Percentiles rank a stretch among this genome's conserved stretches.
Conservation (phyloP, 2,329 filamentous ascomycete species). For the Sclerotinia nivalis region DNA sequence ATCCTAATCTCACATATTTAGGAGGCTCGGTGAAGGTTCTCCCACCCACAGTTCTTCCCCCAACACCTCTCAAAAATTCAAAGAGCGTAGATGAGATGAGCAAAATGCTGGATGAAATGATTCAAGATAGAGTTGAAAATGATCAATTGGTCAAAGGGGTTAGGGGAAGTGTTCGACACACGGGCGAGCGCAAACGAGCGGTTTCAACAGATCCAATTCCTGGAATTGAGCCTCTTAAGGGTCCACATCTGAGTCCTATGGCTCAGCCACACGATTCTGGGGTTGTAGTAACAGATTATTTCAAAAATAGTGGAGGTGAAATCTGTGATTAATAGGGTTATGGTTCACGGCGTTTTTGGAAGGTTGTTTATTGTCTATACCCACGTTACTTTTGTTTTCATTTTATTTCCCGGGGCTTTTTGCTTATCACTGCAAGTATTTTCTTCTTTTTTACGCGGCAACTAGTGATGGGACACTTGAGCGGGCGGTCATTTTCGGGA, state of each 20-base stretch:
- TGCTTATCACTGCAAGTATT: conserved; percentile 1
- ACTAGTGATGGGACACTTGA: conserved; percentile 2
- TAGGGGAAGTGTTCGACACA: conserved; percentile 66
- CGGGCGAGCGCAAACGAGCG: conserved; percentile 46
- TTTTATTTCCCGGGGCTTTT: conserved; percentile 9
- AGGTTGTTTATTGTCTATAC: conserved; percentile 26
- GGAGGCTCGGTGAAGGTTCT: conserved; percentile 27
- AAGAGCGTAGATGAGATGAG: conserved; percentile 90
- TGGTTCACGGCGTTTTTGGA: conserved; percentile 13
- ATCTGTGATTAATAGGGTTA: conserved; percentile 13
- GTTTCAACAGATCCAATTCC: conserved; percentile 10
- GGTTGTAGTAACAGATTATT: conserved; percentile 17
- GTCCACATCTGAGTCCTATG: not conserved
- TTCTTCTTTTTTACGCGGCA: conserved; percentile 7
- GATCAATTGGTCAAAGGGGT: conserved; percentile 68
- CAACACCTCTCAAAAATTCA: conserved; percentile 39
- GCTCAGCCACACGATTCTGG: conserved; percentile 20
- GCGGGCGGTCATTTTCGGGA: conserved; percentile 5
- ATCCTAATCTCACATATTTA: conserved; percentile 21
- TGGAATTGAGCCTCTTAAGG: conserved; percentile 19
- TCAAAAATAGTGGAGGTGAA: conserved; percentile 16
- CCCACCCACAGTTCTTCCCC: conserved; percentile 30
- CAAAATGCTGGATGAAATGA: conserved; percentile 93
- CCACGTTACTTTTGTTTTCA: conserved; percentile 22
- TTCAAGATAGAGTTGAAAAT: conserved; percentile 79